A percentile compares a stretch with the other conserved stretches of the same genome.
Conservation (phyloP, 495 filamentous ascomycete genomes). For the Cercophora samala region DNA sequence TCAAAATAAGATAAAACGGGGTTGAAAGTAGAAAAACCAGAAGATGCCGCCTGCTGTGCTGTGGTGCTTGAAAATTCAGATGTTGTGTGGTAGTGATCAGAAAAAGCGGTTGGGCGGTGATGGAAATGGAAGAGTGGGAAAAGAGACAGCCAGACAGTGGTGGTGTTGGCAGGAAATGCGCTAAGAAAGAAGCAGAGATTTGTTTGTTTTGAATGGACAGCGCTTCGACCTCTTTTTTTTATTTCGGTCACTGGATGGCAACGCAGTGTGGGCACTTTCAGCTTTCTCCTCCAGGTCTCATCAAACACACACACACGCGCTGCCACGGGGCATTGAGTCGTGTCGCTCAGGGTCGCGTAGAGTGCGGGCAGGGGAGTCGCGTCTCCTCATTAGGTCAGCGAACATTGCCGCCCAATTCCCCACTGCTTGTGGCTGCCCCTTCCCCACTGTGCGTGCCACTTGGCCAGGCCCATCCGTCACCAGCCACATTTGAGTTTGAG, state of each 20-base stretch:
- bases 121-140: background rate
- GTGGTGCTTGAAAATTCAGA: no score
- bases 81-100: background rate
- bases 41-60: background rate
- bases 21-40: conserved; percentile 4
- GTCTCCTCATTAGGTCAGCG: conserved; percentile 3
- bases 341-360: conserved; percentile 29
- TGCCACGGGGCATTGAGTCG: conserved; percentile 4
- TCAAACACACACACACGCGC: background rate
- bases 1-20: background rate
- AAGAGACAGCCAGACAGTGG: background rate
- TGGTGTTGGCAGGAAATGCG: background rate
- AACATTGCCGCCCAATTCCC: conserved; percentile 12
- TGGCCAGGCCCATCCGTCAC: background rate
- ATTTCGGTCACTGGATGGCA: conserved; percentile 5
- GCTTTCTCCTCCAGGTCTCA: conserved; percentile 3
- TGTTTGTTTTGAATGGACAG: conserved; percentile 5
- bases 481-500: background rate
- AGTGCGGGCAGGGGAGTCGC: conserved; percentile 16
- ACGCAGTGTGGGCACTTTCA: conserved; percentile 14
- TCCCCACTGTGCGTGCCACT: background rate
- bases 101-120: background rate
- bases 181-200: conserved; percentile 6
- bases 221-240: background rate
- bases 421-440: background rate